Evolutionary conservation across 2,329 filamentous ascomycete species (phyloP).

Genomic region (Monosporascus cannonballus): DNA sequence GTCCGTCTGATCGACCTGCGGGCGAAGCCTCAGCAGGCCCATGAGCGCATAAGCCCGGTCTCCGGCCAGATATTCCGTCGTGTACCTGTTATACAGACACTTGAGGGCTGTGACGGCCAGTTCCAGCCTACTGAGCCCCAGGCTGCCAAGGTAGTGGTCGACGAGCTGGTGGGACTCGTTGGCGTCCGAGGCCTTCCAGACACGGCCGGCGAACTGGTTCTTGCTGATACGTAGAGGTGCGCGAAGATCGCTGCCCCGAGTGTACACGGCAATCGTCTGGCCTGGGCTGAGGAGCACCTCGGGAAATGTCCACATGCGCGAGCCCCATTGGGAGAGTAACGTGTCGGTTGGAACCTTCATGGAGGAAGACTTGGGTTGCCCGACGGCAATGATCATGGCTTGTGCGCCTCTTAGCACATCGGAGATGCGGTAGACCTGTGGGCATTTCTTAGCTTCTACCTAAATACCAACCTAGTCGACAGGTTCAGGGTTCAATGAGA

Average conservation of each 20-base stretch:
- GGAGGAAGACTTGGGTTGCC: background rate
- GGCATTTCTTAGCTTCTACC: background rate
- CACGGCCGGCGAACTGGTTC: slow-evolving; percentile 25
- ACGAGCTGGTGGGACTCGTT: slow-evolving; percentile 24
- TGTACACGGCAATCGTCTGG: slow-evolving; percentile 17
- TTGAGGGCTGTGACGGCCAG: slow-evolving; percentile 23
- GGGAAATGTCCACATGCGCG: slow-evolving; percentile 25
- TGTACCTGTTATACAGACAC: slow-evolving; percentile 24
- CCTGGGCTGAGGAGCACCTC: slow-evolving; percentile 21
- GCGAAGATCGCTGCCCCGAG: slow-evolving; percentile 15
- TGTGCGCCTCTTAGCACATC: slow-evolving; percentile 17
- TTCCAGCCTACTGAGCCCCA: slow-evolving; percentile 27
- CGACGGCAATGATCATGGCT: slow-evolving; percentile 11
- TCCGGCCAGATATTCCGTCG: slow-evolving; percentile 17
- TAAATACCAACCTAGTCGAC: too few species aligned
- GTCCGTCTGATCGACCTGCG: slow-evolving; percentile 26
- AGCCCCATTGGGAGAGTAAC: slow-evolving; percentile 18
- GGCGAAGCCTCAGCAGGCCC: slow-evolving; percentile 28
- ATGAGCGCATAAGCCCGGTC: slow-evolving; percentile 32
- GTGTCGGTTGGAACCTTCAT: background rate
- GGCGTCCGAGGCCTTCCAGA: slow-evolving; percentile 20
- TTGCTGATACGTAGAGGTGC: slow-evolving; percentile 20
- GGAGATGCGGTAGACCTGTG: slow-evolving; percentile 16
- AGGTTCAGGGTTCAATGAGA: background rate
- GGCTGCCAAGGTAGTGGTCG: slow-evolving; percentile 28